phyloP scores from a whole-genome alignment of 2,329 filamentous ascomycete species.

The Diplodia intermedia region DNA sequence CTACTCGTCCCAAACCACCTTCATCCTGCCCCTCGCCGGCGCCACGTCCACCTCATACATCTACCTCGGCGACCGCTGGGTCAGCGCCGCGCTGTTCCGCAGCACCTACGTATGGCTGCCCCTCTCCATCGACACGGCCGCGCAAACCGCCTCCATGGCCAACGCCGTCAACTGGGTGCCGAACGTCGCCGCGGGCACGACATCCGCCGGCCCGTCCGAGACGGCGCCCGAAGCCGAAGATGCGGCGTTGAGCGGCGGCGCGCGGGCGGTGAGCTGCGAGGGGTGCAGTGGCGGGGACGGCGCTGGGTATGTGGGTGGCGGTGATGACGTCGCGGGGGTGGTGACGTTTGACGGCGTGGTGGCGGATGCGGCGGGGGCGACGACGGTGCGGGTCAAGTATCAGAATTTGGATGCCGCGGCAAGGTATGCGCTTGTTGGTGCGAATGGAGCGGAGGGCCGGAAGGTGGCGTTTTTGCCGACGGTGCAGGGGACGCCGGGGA shows the following conservation, averaged over 20 bases:
- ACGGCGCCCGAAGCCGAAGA: slow-evolving; percentile 61
- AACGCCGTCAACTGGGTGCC: slow-evolving; percentile 65
- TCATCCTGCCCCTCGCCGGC: slow-evolving; percentile 56
- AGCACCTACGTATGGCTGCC: slow-evolving; percentile 72
- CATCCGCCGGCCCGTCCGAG: slow-evolving; percentile 55
- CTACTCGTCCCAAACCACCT: slow-evolving; percentile 67
- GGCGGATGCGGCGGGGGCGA: slow-evolving; percentile 54
- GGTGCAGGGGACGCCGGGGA: slow-evolving; percentile 53
- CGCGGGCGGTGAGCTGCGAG: slow-evolving; percentile 57
- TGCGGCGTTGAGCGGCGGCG: slow-evolving; percentile 54
- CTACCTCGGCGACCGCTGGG: slow-evolving; percentile 74
- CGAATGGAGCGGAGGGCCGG: slow-evolving; percentile 60
- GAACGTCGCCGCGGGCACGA: slow-evolving; percentile 54
- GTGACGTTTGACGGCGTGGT: slow-evolving; percentile 58
- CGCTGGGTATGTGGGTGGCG: slow-evolving; percentile 56
- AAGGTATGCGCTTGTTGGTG: slow-evolving; percentile 61
- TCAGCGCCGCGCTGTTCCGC: slow-evolving; percentile 63
- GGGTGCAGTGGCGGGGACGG: slow-evolving; percentile 65
- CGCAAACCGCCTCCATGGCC: slow-evolving; percentile 57
- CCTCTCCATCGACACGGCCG: slow-evolving; percentile 54
- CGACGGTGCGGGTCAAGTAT: slow-evolving; percentile 63
- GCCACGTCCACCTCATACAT: slow-evolving; percentile 51
- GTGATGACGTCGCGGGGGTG: slow-evolving; percentile 60
- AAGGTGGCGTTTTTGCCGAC: slow-evolving; percentile 64
- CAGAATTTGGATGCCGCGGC: slow-evolving; percentile 62